phyloP scores from a whole-genome alignment of 345 rosid species.

The Atalantia buxifolia region DNA sequence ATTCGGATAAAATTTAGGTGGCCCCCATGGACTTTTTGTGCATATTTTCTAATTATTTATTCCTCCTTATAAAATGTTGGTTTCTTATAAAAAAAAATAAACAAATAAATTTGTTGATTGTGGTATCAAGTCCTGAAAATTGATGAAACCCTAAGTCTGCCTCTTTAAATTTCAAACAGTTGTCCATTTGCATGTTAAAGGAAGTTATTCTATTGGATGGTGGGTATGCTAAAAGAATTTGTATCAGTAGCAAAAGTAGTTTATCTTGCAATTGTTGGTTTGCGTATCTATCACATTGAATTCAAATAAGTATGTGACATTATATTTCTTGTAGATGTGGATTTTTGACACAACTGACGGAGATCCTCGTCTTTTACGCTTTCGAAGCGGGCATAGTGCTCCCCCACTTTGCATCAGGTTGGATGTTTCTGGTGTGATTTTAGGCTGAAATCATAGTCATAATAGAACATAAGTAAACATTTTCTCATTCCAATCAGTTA shows the following conservation, averaged over 20 bases:
- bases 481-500: neutral
- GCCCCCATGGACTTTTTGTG: neutral
- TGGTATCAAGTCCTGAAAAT: neutral
- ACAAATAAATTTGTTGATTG: neutral
- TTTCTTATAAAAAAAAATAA: neutral
- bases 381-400: constrained; percentile 98
- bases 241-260: neutral
- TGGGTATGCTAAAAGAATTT: neutral
- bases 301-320: neutral
- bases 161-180: neutral
- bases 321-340: constrained; percentile 65
- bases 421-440: neutral
- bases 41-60: too few relatives aligned
- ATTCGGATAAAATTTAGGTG: neutral
- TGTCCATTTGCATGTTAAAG: neutral
- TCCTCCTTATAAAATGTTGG: too few relatives aligned
- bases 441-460: neutral
- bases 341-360: constrained; percentile 93
- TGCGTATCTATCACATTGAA: constrained; percentile 1
- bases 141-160: neutral
- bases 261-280: neutral
- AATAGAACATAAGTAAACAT: neutral
- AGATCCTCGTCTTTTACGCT: constrained; percentile 91
- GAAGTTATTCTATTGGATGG: neutral
- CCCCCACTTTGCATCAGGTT: constrained; percentile 96